Evolutionary conservation across 768 basidiomycete genomes (phyloP).

Genomic region (Cyathus striatus): DNA sequence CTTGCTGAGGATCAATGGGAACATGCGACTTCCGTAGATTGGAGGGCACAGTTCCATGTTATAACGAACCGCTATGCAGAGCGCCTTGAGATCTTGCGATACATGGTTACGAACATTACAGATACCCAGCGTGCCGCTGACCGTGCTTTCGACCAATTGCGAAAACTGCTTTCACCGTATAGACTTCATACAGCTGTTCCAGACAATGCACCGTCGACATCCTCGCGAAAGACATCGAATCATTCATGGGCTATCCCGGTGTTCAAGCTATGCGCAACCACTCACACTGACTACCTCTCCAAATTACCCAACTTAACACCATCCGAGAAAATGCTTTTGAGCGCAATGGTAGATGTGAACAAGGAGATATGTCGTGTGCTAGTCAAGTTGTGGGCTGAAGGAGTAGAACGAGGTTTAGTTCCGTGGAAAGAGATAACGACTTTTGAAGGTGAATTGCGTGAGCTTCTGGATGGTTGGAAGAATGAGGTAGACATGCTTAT

Average conservation of each 20-base stretch:
- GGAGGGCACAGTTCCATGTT: conserved; percentile 30
- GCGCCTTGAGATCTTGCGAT: conserved; percentile 32
- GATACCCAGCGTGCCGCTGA: conserved; percentile 8
- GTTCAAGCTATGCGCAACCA: conserved; percentile 22
- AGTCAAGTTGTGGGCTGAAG: conserved; percentile 5
- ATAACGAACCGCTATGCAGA: conserved; percentile 36
- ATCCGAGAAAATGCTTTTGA: conserved; percentile 13
- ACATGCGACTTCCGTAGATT: conserved; percentile 40
- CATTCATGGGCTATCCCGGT: conserved; percentile 22
- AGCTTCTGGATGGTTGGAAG: neutral
- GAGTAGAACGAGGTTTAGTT: neutral
- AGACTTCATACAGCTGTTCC: conserved; percentile 4
- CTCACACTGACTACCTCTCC: conserved; percentile 14
- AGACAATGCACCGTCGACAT: too few relatives aligned
- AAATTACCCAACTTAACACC: conserved; percentile 12
- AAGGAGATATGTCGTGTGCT: conserved; percentile 5
- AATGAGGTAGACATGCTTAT: conserved; percentile 1
- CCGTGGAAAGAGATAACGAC: neutral
- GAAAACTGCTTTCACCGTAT: conserved; percentile 26
- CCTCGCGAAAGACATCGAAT: neutral
- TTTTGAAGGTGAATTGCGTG: neutral
- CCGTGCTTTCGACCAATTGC: conserved; percentile 20
- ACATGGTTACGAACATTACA: conserved; percentile 21
- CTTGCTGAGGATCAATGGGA: too few relatives aligned
- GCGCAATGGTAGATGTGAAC: neutral